These are phyloP conservation scores for Daldinia caldariorum DNA, from an alignment of 495 filamentous ascomycete species.

Conservation along the genomic window DNA sequence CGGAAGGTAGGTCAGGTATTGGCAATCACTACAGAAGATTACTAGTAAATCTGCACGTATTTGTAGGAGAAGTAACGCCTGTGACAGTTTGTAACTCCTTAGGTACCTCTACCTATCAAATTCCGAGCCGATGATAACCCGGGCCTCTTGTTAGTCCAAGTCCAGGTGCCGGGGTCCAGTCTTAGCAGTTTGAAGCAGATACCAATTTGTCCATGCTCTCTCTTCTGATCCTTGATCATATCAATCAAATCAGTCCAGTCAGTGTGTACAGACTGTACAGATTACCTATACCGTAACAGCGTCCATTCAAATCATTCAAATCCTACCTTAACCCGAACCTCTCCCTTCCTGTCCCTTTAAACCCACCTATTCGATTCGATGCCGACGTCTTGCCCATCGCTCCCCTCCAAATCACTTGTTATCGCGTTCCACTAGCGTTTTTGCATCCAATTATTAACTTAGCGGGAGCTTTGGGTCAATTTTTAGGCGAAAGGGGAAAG, in stretches of 20 bases:
- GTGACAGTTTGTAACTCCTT: constrained; percentile 4
- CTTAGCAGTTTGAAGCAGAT: constrained; percentile 19
- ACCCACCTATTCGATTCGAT: constrained; percentile 39
- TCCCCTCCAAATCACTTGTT: constrained; percentile 12
- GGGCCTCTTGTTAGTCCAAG: constrained; percentile 16
- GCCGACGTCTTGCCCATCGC: constrained; percentile 38
- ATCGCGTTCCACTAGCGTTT: constrained; percentile 30
- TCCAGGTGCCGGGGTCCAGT: constrained; percentile 7
- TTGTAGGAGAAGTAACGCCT: not conserved
- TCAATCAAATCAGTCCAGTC: constrained; percentile 19
- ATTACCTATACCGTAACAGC: constrained; percentile 39
- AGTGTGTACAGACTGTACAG: constrained; percentile 22
- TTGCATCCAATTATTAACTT: constrained; percentile 35
- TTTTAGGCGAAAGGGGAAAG: constrained; percentile 23
- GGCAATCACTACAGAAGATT: no score
- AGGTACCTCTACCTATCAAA: constrained; percentile 4
- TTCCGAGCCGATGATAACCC: constrained; percentile 41
- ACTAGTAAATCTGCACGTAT: not conserved
- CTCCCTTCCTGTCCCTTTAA: constrained; percentile 31
- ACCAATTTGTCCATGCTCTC: constrained; percentile 20
- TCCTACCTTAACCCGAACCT: constrained; percentile 39
- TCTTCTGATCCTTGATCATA: constrained; percentile 41
- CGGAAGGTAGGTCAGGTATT: not conserved
- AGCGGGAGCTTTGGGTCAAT: constrained; percentile 19
- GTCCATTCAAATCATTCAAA: constrained; percentile 38